Evolutionary conservation across 352 stramenopile genomes (phyloP), one percentile per base, ranked within the genome.

Genomic region (Stramenopiles sp.): DNA sequence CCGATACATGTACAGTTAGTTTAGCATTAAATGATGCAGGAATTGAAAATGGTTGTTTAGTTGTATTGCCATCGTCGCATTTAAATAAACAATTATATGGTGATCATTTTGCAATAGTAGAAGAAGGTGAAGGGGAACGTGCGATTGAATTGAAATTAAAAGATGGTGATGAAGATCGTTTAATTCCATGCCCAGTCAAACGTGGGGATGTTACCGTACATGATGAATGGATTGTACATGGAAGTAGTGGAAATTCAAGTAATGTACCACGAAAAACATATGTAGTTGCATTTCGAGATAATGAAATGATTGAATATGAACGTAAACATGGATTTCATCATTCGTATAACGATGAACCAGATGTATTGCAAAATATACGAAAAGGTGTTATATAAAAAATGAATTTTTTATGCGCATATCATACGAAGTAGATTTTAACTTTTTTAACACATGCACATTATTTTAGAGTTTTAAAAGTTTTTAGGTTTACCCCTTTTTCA

Each of bases 191-290:
- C 63, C 82, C 80, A 7, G 84, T 81, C 32, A 81, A 63, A 63
- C 74, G 80, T 69, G 85, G 85, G 31, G 81, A 63, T 30, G 79
- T 87, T 23, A 88, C 85, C 1, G 78, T 88, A 63, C 85, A 88
- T 74, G 84, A 88, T 73, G 85, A 88, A 73, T 88, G 78, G 27
- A 84, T 88, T 29, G 79, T 88, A 0, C 85, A 88, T 81, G 85
- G 85, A 6, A 85, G 79, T 0, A 63, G 78, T 73, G 85, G 85
- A 1, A 88, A 88, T 80, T 79, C 43, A 30, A 82, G 77, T 38
- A 13, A 53, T 13, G n/a, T 65, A 20, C 80, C 86, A 81, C 69
- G 84, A 7, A 80, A 84, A 30, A 88, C 85, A 0, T 88, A 88
- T 80, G 84, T 88, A 0, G 33, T 88, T 31, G 85, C 85, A 20